A percentile compares a stretch with the other conserved stretches of the same genome.
Evolutionary conservation across 306 rosid genomes (phyloP).

Genomic region (Quercus wislizeni): DNA sequence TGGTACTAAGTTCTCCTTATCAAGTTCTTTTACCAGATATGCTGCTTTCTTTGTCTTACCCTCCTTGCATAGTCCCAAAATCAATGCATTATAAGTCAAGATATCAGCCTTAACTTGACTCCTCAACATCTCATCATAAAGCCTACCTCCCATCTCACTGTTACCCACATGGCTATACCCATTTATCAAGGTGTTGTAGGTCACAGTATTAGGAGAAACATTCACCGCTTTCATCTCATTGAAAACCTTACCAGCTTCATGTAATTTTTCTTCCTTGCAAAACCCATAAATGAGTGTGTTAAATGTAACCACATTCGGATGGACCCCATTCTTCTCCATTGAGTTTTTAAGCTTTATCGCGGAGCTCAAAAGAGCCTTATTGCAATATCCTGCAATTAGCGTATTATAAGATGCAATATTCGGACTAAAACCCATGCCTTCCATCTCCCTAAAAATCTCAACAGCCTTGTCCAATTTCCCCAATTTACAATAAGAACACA

Average conservation of each 20-base stretch:
- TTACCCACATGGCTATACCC: slow-evolving; percentile 64
- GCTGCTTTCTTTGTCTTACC: slow-evolving; percentile 91
- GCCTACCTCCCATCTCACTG: slow-evolving; percentile 53
- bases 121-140: slow-evolving; percentile 73
- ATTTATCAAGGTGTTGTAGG: slow-evolving; percentile 70
- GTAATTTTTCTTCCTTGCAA: slow-evolving; percentile 64
- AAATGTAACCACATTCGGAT: slow-evolving; percentile 57
- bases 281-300: slow-evolving; percentile 71
- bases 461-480: slow-evolving; percentile 61
- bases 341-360: slow-evolving; percentile 54
- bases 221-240: slow-evolving; percentile 58
- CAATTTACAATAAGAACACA: slow-evolving; percentile 55
- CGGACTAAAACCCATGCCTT: slow-evolving; percentile 64
- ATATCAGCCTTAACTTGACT: slow-evolving; percentile 61
- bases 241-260: slow-evolving; percentile 65
- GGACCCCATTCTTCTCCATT: slow-evolving; percentile 58
- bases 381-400: slow-evolving; percentile 71
- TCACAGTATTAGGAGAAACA: slow-evolving; percentile 62
- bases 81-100: slow-evolving; percentile 75
- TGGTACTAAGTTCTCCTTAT: slow-evolving; percentile 55
- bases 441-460: slow-evolving; percentile 56
- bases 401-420: slow-evolving; percentile 62
- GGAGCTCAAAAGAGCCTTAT: slow-evolving; percentile 55
- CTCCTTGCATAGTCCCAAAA: slow-evolving; percentile 74
- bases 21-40: slow-evolving; percentile 62